A percentile compares a stretch with the other conserved stretches of the same genome.
Evolutionary conservation across 768 basidiomycete species (phyloP).

Genomic region (Tylopilus subfusipes): DNA sequence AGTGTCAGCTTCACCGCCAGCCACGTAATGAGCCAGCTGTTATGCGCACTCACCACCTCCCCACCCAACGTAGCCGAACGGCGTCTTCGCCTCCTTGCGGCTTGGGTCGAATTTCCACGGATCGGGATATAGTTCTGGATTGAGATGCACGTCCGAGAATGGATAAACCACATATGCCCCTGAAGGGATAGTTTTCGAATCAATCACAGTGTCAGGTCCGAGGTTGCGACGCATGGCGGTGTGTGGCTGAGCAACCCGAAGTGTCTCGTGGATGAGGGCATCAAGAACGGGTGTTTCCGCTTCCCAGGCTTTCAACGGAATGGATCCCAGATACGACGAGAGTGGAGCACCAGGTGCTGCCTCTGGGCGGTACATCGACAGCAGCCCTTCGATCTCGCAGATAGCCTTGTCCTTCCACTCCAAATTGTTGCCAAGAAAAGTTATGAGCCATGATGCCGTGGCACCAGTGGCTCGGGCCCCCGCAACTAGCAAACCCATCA

Average conservation of each 20-base stretch:
- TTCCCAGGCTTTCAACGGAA: constrained; percentile 73
- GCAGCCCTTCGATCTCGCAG: constrained; percentile 54
- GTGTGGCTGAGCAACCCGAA: constrained; percentile 76
- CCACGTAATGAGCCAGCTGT: constrained; percentile 18
- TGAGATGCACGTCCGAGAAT: constrained; percentile 75
- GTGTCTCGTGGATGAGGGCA: constrained; percentile 70
- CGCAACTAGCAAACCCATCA: constrained; percentile 77
- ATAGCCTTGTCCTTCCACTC: constrained; percentile 64
- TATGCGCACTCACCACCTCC: constrained; percentile 60
- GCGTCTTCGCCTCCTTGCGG: constrained; percentile 45
- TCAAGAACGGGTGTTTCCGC: constrained; percentile 65
- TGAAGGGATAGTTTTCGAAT: constrained; percentile 65
- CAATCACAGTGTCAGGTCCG: constrained; percentile 66
- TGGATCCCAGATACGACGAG: constrained; percentile 47
- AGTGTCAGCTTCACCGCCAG: constrained; percentile 8
- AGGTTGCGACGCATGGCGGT: constrained; percentile 78
- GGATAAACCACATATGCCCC: constrained; percentile 78
- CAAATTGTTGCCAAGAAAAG: constrained; percentile 63
- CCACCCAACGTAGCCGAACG: constrained; percentile 71
- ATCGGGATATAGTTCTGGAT: constrained; percentile 67
- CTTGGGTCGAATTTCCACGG: constrained; percentile 76
- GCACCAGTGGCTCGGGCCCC: constrained; percentile 80
- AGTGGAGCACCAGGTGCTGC: constrained; percentile 28
- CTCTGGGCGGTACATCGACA: constrained; percentile 40
- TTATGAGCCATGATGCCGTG: constrained; percentile 75